Evolutionary conservation across 2,329 filamentous ascomycete genomes (phyloP).

Genomic region (Colletotrichum sp.): DNA sequence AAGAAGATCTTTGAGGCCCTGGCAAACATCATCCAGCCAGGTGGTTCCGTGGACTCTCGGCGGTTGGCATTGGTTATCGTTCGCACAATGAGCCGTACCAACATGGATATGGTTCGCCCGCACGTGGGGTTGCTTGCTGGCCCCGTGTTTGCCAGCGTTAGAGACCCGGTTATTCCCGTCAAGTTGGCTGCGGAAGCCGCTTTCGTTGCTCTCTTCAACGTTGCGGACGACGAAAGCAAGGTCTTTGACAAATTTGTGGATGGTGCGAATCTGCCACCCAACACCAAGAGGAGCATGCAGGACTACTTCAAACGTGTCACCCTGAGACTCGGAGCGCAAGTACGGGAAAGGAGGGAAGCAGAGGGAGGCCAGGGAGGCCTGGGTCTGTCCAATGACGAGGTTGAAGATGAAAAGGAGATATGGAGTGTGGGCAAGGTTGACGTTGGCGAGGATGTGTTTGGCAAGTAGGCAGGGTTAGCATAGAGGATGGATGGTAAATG

Average conservation of each 20-base stretch:
- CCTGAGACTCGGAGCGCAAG: slow-evolving; percentile 82
- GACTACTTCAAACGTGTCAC: slow-evolving; percentile 98
- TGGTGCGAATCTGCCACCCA: slow-evolving; percentile 69
- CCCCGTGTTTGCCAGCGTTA: slow-evolving; percentile 86
- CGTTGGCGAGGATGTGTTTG: slow-evolving; percentile 66
- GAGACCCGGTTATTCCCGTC: slow-evolving; percentile 91
- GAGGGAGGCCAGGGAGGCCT: slow-evolving; percentile 88
- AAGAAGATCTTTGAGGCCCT: slow-evolving; percentile 84
- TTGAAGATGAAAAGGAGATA: slow-evolving; percentile 93
- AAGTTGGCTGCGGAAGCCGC: slow-evolving; percentile 95
- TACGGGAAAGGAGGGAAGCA: slow-evolving; percentile 86
- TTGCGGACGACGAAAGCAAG: slow-evolving; percentile 83
- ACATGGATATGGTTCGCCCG: slow-evolving; percentile 81
- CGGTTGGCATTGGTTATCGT: slow-evolving; percentile 86
- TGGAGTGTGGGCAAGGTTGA: slow-evolving; percentile 96
- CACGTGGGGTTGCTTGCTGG: slow-evolving; percentile 82
- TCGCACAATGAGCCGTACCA: slow-evolving; percentile 80
- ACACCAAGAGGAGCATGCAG: slow-evolving; percentile 85
- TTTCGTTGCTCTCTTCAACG: slow-evolving; percentile 88
- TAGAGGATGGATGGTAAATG: neutral
- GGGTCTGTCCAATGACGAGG: slow-evolving; percentile 87
- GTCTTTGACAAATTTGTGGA: slow-evolving; percentile 93
- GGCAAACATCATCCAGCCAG: slow-evolving; percentile 76
- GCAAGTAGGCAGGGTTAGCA: slow-evolving; percentile 31
- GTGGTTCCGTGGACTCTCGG: slow-evolving; percentile 80